These are phyloP conservation scores for Apiospora koreana DNA, from an alignment of 2,329 filamentous ascomycete genomes.

Conservation along the genomic window DNA sequence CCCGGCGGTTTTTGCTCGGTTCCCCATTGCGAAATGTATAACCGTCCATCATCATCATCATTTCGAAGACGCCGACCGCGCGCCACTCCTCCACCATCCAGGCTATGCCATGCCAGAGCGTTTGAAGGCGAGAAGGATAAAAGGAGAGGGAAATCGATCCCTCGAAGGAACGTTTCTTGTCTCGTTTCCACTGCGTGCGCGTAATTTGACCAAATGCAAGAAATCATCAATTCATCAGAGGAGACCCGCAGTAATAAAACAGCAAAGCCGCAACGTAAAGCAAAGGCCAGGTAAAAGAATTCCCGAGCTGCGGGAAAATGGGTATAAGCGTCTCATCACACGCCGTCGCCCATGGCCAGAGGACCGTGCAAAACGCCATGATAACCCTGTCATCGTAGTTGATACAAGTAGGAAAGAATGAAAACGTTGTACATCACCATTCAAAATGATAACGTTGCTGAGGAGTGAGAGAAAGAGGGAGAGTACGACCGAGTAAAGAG, in stretches of 20 bases:
- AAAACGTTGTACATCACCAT: background rate
- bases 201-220: background rate
- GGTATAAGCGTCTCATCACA: conserved; percentile 17
- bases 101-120: background rate
- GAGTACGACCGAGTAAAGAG: background rate
- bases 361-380: background rate
- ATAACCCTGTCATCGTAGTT: background rate
- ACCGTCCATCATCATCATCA: background rate
- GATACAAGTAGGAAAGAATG: background rate
- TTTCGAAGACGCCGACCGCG: background rate
- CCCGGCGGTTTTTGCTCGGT: background rate
- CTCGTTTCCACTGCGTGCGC: background rate
- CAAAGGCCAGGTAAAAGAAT: background rate
- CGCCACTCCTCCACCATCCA: background rate
- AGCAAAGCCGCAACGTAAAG: background rate
- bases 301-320: background rate
- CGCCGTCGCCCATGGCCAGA: conserved; percentile 10
- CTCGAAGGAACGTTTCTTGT: background rate
- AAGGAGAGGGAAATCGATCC: background rate
- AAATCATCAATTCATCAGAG: conserved; percentile 2
- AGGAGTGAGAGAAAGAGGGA: background rate
- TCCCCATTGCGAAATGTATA: background rate
- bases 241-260: background rate
- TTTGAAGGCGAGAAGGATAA: background rate
- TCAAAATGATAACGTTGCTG: background rate